Evolutionary conservation across 169 alveolate species (phyloP), one percentile per base, ranked within the genome.

Genomic region (Eimeria sp.): DNA sequence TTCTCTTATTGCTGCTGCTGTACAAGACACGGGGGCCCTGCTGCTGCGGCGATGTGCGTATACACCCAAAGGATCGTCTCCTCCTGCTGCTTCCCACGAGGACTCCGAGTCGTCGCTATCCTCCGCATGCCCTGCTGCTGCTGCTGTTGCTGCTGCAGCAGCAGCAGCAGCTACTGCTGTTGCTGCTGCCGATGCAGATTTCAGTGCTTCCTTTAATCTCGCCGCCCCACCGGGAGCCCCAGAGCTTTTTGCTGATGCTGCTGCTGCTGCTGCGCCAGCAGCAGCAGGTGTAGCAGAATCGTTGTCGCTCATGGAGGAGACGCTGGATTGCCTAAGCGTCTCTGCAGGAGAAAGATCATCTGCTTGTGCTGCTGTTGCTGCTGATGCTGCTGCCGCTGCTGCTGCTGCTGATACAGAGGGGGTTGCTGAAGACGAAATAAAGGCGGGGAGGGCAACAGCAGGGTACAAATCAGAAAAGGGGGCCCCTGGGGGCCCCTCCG

Each of bases 81-180:
- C 72, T 14, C 49, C 89, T 76, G 87, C 87, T 76, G 89, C 65
- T 25, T 82, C 89, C 89, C 89, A 82, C 0, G 89, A 82, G n/a
- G 65, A 45, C 89, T 82, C 89, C 7, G 89, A 82, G 11, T n/a
- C 40, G 43, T 47, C 89, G 47, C 89, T 82, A 34, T 47, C 89
- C 10, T 49, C 72, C 0, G 30, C 89, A 10, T 82, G 27, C 14
- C 72, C 72, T 82, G 73, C 57, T 82, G 65, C 89, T 51, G 70
- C 89, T 82, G 89, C 89, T 82, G 63, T 40, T 49, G 70, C 49
- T n/a, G 89, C 89, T 82, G 89, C 89, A n/a, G 43, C 72, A 9
- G 51, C 72, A 16, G 65, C 72, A 5, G 89, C 89, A 34, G 40
- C 40, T 40, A 61, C 87, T 40, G 63, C 58, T 22, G 63, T 4